phyloP scores from a whole-genome alignment of 2,329 filamentous ascomycete genomes.

The Diplodia mutila region DNA sequence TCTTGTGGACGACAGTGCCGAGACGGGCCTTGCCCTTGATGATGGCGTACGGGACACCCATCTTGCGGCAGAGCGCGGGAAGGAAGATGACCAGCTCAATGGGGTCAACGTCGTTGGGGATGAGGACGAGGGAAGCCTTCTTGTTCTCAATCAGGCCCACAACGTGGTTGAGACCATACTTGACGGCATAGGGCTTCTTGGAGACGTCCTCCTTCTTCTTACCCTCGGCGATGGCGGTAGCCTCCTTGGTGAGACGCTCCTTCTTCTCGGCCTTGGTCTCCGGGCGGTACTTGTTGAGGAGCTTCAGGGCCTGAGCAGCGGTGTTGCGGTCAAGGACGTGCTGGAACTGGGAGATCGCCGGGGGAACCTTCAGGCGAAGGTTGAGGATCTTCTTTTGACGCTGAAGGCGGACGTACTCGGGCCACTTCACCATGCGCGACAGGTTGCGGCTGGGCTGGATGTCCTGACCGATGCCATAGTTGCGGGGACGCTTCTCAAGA shows the following conservation, averaged over 20 bases:
- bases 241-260: slow-evolving; percentile 98
- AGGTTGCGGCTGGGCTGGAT: slow-evolving; percentile 94
- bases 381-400: slow-evolving; percentile 94
- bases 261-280: slow-evolving; percentile 99
- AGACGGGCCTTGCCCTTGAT: slow-evolving; percentile 99
- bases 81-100: slow-evolving; percentile 99
- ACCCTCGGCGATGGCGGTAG: slow-evolving; percentile 94
- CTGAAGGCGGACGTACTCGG: slow-evolving; percentile 95
- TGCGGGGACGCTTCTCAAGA: slow-evolving; percentile 95
- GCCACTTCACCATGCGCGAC: slow-evolving; percentile 91
- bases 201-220: slow-evolving; percentile 99
- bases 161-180: slow-evolving; percentile 99
- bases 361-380: slow-evolving; percentile 97
- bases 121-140: slow-evolving; percentile 97
- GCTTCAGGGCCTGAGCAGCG: slow-evolving; percentile 96
- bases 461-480: slow-evolving; percentile 99
- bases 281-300: slow-evolving; percentile 99
- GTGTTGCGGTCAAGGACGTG: slow-evolving; percentile 72
- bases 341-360: slow-evolving; percentile 96
- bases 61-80: slow-evolving; percentile 99
- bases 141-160: slow-evolving; percentile 71
- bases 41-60: slow-evolving; percentile 99
- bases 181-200: slow-evolving; percentile 99
- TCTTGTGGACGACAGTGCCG: slow-evolving; percentile 99
- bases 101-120: slow-evolving; percentile 99